Evolutionary conservation across 139 green algal species (phyloP), one percentile per base, ranked within the genome.

Genomic region (Chlorella sp.): DNA sequence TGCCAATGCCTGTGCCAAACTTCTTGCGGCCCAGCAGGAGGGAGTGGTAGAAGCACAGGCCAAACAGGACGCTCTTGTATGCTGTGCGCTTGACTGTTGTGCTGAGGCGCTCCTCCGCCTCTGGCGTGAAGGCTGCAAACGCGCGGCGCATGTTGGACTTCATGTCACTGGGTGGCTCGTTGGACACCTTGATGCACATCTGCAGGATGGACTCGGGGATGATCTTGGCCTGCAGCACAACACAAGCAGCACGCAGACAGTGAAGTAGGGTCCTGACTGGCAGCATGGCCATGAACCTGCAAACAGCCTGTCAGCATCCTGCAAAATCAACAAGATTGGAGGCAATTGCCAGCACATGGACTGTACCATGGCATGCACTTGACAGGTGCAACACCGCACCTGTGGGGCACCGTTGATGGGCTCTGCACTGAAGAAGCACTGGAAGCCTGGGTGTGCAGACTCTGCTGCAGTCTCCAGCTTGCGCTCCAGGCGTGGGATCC

Each of bases 1-100:
- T 89, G 55, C 91, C 91, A 70, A 96, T 93, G 49, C 91, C 91
- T 17, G 89, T 84, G 49, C 91, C 91, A 80, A 96, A 94, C 83
- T 96, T 96, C 84, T 96, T 96, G 65, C 91, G 86, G 24, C 91
- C 91, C 33, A 96, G 82, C 61, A 96, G 87, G 70, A 96, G 77
- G 23, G 86, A 92, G 78, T 96, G 91, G 82, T 94, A 96, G 84
- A 96, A 96, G 88, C 91, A 96, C 35, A 96, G 79, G 32, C 87
- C 89, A 70, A 94, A 96, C 35, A 93, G 80, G 66, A 94, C 91
- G 36, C 84, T 85, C 55, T 84, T 86, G 85, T 90, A 93, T 2
- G 83, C 87, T 5, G 82, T 84, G 66, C 86, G 83, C 85, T 93
- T 95, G 72, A 77, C 65, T n/a, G 69, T 35, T 0, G 78, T 89